Percentiles rank a stretch among this genome's conserved stretches.
Evolutionary conservation across 768 basidiomycete species (phyloP).

Genomic region (Boletus reticulatus): DNA sequence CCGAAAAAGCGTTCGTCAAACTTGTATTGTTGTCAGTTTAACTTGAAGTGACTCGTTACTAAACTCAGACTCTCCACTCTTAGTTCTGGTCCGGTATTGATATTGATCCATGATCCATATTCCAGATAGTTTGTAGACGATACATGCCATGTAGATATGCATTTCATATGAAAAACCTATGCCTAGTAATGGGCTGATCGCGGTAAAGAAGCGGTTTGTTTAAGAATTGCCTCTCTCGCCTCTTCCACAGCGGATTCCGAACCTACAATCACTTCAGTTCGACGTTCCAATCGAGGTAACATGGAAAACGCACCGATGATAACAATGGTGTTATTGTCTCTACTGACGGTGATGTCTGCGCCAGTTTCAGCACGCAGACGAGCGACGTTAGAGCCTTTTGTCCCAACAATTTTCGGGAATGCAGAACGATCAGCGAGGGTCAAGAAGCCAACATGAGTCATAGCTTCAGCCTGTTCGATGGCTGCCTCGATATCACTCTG

Average conservation of each 20-base stretch:
- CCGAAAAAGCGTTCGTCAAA: neutral
- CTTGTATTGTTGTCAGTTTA: neutral
- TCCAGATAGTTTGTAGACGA: conserved; percentile 26
- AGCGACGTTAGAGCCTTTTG: conserved; percentile 87
- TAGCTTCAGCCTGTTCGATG: conserved; percentile 65
- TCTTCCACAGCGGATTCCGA: conserved; percentile 61
- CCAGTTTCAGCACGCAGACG: conserved; percentile 87
- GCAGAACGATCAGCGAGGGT: conserved; percentile 77
- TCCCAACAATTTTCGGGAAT: conserved; percentile 92
- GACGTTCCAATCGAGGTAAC: neutral
- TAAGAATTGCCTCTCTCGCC: conserved; percentile 78
- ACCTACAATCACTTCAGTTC: conserved; percentile 41
- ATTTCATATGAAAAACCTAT: conserved; percentile 6
- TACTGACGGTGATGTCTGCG: conserved; percentile 88
- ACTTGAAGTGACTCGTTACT: too few relatives aligned
- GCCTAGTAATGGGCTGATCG: conserved; percentile 22
- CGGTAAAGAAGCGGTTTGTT: conserved; percentile 42
- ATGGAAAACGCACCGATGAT: conserved; percentile 63
- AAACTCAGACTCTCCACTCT: too few relatives aligned
- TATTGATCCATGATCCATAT: conserved; percentile 17
- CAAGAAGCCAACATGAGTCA: conserved; percentile 82
- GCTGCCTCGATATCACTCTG: conserved; percentile 64
- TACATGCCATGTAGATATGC: conserved; percentile 28
- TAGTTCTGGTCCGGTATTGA: too few relatives aligned
- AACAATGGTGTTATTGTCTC: conserved; percentile 83